Base-by-base conservation (phyloP, 73 alveolate genomes). In the Effrenium voratum region DNA sequence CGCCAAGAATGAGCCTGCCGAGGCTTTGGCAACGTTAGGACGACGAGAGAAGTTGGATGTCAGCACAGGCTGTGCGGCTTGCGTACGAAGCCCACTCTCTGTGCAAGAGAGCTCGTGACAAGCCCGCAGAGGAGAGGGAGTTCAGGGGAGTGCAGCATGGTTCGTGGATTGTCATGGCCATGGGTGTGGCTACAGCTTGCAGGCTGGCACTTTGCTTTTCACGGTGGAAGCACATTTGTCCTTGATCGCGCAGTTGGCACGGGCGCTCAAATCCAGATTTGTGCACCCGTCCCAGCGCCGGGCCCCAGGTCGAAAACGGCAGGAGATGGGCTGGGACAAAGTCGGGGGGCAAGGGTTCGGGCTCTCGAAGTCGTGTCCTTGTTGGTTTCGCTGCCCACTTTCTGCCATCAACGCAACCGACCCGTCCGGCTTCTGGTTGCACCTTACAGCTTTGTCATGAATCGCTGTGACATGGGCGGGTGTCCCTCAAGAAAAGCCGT, bases 11-110 rank as follows among this genome's bases (percentile, higher is more conserved):
- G 97, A 90, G 68, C 97, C 97, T 22, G 97, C 85, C 4, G 97
- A 90, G 97, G 97, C 50, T 49, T 22, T 15, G 12, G 8, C 16
- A 30, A 52, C 19, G 63, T 8, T 8, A 52, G 26, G 19, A 19
- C 8, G 63, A 52, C 63, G 19, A 52, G 63, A 8, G 19, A 12
- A 19, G 63, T 8, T 19, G 19, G n/a, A n/a, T n/a, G n/a, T n/a
- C n/a, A n/a, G n/a, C 13, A 3, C 66, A 90, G 97, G 97, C 97
- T 1, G 97, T 90, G 32, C 97, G 97, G 28, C 97, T 90, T 47
- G 97, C 97, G 45, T 90, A 90, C 28, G 97, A 90, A 68, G 97
- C 97, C 19, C 97, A 90, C 40, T 72, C 97, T 40, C 97, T 90
- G 43, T 90, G 97, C 75, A 90, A 90, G 87, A 47, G 97, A 75